phyloP scores from a whole-genome alignment of 2,329 filamentous ascomycete genomes.

The Ceratocystis ficicola region DNA sequence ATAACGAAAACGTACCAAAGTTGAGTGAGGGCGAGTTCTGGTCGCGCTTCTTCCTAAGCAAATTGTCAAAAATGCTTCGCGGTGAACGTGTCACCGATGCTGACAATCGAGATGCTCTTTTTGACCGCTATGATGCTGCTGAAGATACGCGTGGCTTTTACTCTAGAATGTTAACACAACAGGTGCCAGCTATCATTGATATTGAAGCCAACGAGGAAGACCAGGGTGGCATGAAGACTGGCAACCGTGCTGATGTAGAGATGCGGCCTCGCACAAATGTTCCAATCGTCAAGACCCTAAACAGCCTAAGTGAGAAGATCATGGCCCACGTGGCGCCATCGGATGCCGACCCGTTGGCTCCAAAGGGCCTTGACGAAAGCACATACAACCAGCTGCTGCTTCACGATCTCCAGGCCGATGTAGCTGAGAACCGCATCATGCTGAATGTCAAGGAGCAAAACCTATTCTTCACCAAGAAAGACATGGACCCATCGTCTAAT shows the following conservation, averaged over 20 bases:
- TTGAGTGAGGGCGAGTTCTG: slow-evolving; percentile 74
- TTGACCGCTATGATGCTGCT: slow-evolving; percentile 73
- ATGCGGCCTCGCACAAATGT: slow-evolving; percentile 76
- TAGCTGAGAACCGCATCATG: slow-evolving; percentile 63
- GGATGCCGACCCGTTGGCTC: slow-evolving; percentile 53
- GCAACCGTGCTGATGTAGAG: slow-evolving; percentile 78
- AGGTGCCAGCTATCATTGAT: slow-evolving; percentile 81
- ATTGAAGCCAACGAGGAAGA: slow-evolving; percentile 92
- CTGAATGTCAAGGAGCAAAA: slow-evolving; percentile 83
- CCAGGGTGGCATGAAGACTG: slow-evolving; percentile 65
- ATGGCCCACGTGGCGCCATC: slow-evolving; percentile 75
- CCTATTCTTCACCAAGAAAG: slow-evolving; percentile 59
- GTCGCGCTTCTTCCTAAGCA: slow-evolving; percentile 85
- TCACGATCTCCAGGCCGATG: slow-evolving; percentile 64
- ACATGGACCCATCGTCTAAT: slow-evolving; percentile 37
- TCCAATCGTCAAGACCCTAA: slow-evolving; percentile 79
- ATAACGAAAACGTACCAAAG: slow-evolving; percentile 84
- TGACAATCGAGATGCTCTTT: slow-evolving; percentile 63
- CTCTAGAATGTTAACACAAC: slow-evolving; percentile 45
- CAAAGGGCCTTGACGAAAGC: slow-evolving; percentile 51
- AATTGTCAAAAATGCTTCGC: slow-evolving; percentile 78
- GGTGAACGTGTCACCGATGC: slow-evolving; percentile 73
- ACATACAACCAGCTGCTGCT: slow-evolving; percentile 65
- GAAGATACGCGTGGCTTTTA: slow-evolving; percentile 48
- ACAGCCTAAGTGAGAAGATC: slow-evolving; percentile 84